Conservation (phyloP, 2,329 filamentous ascomycete species). For the Fusarium sacchari region DNA sequence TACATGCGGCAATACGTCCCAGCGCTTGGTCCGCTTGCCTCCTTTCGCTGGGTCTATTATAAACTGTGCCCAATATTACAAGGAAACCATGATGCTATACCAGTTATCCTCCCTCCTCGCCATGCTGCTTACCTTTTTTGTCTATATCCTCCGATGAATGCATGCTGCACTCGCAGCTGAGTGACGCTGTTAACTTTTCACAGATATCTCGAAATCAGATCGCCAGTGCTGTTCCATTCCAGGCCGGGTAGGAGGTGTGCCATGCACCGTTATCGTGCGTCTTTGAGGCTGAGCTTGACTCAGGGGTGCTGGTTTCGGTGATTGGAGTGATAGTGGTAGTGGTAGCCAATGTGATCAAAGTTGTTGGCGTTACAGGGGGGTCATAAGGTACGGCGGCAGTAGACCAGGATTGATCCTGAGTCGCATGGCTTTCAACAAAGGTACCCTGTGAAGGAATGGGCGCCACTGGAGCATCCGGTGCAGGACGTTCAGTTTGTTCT, state of each 20-base stretch:
- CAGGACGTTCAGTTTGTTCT: conserved; percentile 4
- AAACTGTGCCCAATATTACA: conserved; percentile 13
- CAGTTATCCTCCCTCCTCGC: conserved; percentile 19
- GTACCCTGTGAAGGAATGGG: conserved; percentile 11
- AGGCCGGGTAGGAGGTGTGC: conserved; percentile 58
- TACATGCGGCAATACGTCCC: conserved; percentile 48
- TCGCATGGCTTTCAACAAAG: background rate
- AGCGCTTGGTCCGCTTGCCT: conserved; percentile 54
- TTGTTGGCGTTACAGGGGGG: conserved; percentile 22
- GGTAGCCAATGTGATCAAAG: conserved; percentile 15
- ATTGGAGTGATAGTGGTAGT: conserved; percentile 23
- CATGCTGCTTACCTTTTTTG: conserved; percentile 11
- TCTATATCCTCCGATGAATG: background rate
- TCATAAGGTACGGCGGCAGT: conserved; percentile 1
- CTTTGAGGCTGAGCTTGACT: conserved; percentile 35
- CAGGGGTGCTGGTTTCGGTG: background rate
- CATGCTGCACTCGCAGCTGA: background rate
- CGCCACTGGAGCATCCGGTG: conserved; percentile 1
- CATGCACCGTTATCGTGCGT: conserved; percentile 56
- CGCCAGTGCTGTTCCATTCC: conserved; percentile 51
- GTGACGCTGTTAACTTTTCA: conserved; percentile 5
- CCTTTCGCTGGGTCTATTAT: conserved; percentile 32
- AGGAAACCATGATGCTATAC: conserved; percentile 16
- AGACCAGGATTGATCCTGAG: conserved; percentile 12
- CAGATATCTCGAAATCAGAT: conserved; percentile 16